Evolutionary conservation across 2,329 filamentous ascomycete genomes (phyloP).

Genomic region (Penicillium sp.): DNA sequence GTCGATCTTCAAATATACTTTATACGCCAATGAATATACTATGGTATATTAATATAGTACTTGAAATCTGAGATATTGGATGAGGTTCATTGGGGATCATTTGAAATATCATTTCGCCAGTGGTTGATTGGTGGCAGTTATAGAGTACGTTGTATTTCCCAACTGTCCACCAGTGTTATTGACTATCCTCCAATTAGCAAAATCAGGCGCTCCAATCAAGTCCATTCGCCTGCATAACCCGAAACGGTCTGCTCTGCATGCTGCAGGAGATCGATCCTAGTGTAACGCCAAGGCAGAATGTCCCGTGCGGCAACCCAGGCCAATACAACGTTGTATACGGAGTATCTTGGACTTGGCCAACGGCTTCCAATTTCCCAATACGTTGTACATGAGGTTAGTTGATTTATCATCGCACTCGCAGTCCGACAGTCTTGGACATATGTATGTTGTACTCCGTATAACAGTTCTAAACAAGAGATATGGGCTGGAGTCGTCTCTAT

Average conservation of each 20-base stretch:
- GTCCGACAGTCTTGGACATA: not conserved
- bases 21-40: no score
- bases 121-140: no score
- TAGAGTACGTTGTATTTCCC: not conserved
- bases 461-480: no score
- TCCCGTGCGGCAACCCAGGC: not conserved
- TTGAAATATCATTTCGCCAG: no score
- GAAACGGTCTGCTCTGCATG: slow-evolving; percentile 2
- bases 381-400: no score
- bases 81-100: no score
- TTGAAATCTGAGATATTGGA: no score
- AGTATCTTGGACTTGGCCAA: not conserved
- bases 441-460: not conserved
- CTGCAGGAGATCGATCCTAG: slow-evolving; percentile 9
- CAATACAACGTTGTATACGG: no score
- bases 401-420: not conserved
- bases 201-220: not conserved
- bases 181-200: not conserved
- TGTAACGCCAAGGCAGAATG: not conserved
- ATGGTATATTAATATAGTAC: no score
- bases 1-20: no score
- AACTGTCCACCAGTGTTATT: not conserved
- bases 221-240: slow-evolving; percentile 5
- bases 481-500: no score
- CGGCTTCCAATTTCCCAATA: no score